Evolutionary conservation across 805 yeast species (phyloP).

Genomic region (Pichia deserticola): DNA sequence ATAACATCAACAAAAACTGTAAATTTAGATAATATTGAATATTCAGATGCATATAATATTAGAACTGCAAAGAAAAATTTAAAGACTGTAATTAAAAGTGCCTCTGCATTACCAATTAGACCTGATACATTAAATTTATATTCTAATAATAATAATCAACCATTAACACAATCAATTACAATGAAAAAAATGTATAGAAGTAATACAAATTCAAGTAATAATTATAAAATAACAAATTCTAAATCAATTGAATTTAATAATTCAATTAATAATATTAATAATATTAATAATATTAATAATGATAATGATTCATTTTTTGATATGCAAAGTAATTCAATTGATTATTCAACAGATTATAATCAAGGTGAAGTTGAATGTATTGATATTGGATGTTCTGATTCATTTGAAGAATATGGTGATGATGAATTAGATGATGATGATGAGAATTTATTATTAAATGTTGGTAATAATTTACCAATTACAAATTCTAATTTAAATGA

Average conservation of each 20-base stretch:
- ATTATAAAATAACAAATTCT: not conserved
- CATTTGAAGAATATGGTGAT: constrained; percentile 14
- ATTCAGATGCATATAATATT: constrained; percentile 48
- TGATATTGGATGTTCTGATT: constrained; percentile 25
- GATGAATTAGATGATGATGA: constrained; percentile 15
- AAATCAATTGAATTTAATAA: not conserved
- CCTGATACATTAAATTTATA: constrained; percentile 5
- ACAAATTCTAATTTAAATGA: not conserved
- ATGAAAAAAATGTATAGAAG: not conserved
- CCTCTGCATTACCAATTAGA: constrained; percentile 27
- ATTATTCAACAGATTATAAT: constrained; percentile 14
- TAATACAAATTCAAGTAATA: not conserved
- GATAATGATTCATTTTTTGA: not conserved
- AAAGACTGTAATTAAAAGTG: constrained; percentile 26
- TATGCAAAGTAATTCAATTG: constrained; percentile 8
- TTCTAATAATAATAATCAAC: not conserved
- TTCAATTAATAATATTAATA: not conserved
- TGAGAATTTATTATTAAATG: not conserved
- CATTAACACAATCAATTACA: not conserved
- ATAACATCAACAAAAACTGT: constrained; percentile 19
- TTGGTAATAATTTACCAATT: not conserved
- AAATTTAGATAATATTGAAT: constrained; percentile 28
- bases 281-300: not conserved
- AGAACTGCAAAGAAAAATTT: constrained; percentile 40
- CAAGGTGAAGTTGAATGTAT: constrained; percentile 22